phyloP scores from a whole-genome alignment of 768 basidiomycete species.

The Roridomyces roridus region DNA sequence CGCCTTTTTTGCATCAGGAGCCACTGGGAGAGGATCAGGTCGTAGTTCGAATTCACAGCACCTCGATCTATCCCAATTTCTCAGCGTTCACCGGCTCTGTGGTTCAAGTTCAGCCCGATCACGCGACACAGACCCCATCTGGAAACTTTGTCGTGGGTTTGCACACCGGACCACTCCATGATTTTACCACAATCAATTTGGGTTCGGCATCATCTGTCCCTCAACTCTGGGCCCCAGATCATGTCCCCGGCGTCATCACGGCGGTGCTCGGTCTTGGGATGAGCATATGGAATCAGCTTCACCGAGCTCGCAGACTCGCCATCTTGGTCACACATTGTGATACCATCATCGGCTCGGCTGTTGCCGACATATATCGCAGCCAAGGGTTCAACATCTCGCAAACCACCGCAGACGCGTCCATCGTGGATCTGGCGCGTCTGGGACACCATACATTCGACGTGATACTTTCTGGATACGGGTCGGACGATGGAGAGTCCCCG shows the following conservation, averaged over 20 bases:
- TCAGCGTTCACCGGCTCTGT: neutral
- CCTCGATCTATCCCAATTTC: neutral
- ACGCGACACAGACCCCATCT: neutral
- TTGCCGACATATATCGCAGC: neutral
- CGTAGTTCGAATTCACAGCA: neutral
- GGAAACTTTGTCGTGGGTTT: neutral
- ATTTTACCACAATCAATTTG: neutral
- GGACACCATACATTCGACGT: neutral
- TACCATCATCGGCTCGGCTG: conserved; percentile 5
- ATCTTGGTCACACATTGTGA: neutral
- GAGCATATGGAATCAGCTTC: neutral
- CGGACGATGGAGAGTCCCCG: neutral
- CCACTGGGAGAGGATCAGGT: no score
- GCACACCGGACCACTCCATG: neutral
- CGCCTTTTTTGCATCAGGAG: no score
- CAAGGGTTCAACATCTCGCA: neutral
- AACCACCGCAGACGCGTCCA: neutral
- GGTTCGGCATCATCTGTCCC: neutral
- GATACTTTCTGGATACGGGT: neutral
- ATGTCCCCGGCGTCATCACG: neutral
- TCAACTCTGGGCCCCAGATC: neutral
- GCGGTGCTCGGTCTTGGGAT: neutral
- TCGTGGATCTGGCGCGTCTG: neutral
- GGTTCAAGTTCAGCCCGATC: neutral
- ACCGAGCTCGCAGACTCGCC: neutral